phyloP scores from a whole-genome alignment of 495 filamentous ascomycete species.

The Tuber calosporum region DNA sequence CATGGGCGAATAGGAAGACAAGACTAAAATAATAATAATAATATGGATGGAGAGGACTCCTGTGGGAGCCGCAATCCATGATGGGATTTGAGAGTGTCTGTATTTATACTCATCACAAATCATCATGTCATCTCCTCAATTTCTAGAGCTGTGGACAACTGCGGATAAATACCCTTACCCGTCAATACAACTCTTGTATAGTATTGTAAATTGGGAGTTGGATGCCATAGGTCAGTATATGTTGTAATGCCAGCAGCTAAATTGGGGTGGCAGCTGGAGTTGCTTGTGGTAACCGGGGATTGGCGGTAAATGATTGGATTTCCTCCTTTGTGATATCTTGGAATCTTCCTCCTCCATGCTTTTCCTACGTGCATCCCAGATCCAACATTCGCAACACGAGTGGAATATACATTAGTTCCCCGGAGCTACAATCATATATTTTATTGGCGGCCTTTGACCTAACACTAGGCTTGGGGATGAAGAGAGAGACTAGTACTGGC shows the following conservation, averaged over 20 bases:
- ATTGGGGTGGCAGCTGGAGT: background rate
- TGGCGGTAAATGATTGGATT: background rate
- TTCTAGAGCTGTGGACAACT: background rate
- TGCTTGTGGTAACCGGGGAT: background rate
- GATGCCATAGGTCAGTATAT: background rate
- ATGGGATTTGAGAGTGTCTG: constrained; percentile 15
- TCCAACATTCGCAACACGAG: background rate
- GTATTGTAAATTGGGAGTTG: background rate
- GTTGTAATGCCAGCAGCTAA: background rate
- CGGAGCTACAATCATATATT: background rate
- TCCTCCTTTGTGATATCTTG: background rate
- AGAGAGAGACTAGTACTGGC: background rate
- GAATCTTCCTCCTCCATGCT: background rate
- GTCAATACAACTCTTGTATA: background rate
- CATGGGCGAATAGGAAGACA: constrained; percentile 25
- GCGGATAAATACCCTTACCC: background rate
- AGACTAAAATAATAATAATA: constrained; percentile 17
- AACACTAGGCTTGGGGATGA: background rate
- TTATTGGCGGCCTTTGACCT: background rate
- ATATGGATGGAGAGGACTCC: constrained; percentile 4
- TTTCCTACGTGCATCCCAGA: too few relatives aligned
- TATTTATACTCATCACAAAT: constrained; percentile 23
- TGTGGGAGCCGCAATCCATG: background rate
- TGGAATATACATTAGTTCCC: background rate
- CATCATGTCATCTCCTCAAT: constrained; percentile 20